Base-by-base conservation (phyloP, 2,329 filamentous ascomycete genomes). In the Cyclaneusma minus region DNA sequence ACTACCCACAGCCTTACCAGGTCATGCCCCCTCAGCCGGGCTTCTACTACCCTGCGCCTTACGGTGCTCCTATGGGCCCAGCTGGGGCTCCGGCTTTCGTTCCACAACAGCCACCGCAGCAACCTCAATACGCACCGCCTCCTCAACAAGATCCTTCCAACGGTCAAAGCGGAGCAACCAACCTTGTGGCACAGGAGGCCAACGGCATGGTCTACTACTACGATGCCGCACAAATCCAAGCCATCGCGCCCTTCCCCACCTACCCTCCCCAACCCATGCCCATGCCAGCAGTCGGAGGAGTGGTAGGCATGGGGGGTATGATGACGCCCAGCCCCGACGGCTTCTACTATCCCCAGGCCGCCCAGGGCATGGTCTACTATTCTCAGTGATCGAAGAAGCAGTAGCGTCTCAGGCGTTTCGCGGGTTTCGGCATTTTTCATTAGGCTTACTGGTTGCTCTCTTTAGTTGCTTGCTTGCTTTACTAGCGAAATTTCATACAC, bases 131-230 rank as follows among this genome's bases (percentile, higher is more conserved):
- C 23, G 42, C 39, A 13, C 34, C 39, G 22, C 37, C 36, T 12
- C 38, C 39, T 16, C n/a, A n/a, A n/a, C n/a, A n/a, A n/a, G n/a
- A n/a, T n/a, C 39, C 11, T n/a, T n/a, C n/a, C n/a, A n/a, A n/a
- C n/a, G n/a, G n/a, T n/a, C n/a, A n/a, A n/a, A n/a, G n/a, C 42
- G 40, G 31, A 34, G 35, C 28, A 25, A 28, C 34, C 22, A 66
- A 59, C 35, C 49, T 71, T 21, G 66, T 77, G 24, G 82, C 83
- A 0, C 85, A 94, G 49, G 87, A 95, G 55, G 74, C 76, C 36
- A 92, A 93, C 40, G 89, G 89, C 34, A 95, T 91, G 67, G 84
- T 93, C 1, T 95, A 92, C 51, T 98, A 93, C 48, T 85, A 84
- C 42, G 80, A 92, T 44, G 65, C 81, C 6, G 64, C 73, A n/a